Conservation (phyloP, 1,139 yeast genomes). For the Yamadazyma atmosphaerica region DNA sequence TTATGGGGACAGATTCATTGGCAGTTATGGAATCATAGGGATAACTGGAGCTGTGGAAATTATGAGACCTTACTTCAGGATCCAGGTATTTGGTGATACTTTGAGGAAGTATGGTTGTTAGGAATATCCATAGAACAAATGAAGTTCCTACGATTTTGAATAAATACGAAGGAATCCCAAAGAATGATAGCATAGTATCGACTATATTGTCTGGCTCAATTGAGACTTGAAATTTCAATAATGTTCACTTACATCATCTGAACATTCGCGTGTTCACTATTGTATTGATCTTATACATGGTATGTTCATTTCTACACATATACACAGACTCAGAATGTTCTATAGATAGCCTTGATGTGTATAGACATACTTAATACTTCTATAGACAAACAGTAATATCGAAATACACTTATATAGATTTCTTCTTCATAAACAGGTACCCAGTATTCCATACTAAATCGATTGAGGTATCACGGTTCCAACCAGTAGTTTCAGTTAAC, state of each 20-base stretch:
- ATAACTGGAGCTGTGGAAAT: conserved; percentile 24
- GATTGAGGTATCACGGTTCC: conserved; percentile 24
- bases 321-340: too few species aligned
- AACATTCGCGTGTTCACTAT: too few species aligned
- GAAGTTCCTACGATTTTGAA: conserved; percentile 16
- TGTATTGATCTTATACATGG: too few species aligned
- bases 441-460: conserved; percentile 44
- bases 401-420: too few species aligned
- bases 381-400: too few species aligned
- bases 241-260: too few species aligned
- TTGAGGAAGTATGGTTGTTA: conserved; percentile 45
- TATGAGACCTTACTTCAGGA: conserved; percentile 26
- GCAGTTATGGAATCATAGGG: conserved; percentile 42
- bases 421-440: conserved; percentile 34
- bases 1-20: conserved; percentile 36
- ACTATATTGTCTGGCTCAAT: too few species aligned
- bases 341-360: too few species aligned
- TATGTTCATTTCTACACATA: too few species aligned
- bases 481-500: conserved; percentile 20
- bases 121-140: conserved; percentile 38
- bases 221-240: too few species aligned
- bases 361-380: too few species aligned
- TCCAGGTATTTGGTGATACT: conserved; percentile 29
- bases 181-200: conserved; percentile 2
- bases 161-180: conserved; percentile 9